phyloP scores from a whole-genome alignment of 2,329 filamentous ascomycete species.

The Calonectria pseudoreteaudii region DNA sequence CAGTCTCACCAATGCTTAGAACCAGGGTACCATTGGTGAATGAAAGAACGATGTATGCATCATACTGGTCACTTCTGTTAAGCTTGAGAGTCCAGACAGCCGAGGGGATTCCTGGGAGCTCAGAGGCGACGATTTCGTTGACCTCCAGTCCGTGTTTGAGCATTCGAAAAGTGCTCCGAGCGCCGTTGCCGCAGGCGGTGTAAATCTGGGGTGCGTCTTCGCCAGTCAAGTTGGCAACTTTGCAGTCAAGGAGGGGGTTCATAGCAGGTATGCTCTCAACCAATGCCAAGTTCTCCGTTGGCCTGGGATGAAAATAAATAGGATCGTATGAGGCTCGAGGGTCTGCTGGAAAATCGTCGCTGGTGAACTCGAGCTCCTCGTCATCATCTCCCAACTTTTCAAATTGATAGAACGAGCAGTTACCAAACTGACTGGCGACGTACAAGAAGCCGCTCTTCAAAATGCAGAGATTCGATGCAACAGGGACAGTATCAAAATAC shows the following conservation, averaged over 20 bases:
- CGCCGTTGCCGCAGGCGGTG: slow-evolving; percentile 88
- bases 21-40: slow-evolving; percentile 92
- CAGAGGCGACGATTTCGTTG: slow-evolving; percentile 94
- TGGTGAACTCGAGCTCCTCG: slow-evolving; percentile 86
- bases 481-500: slow-evolving; percentile 96
- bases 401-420: slow-evolving; percentile 96
- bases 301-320: slow-evolving; percentile 86
- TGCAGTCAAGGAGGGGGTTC: slow-evolving; percentile 92
- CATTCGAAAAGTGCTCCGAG: slow-evolving; percentile 89
- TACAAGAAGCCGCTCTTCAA: slow-evolving; percentile 96
- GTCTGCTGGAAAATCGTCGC: slow-evolving; percentile 85
- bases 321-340: slow-evolving; percentile 78
- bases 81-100: slow-evolving; percentile 97
- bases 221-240: slow-evolving; percentile 88
- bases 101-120: slow-evolving; percentile 87
- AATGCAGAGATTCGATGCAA: slow-evolving; percentile 89
- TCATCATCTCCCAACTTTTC: slow-evolving; percentile 97
- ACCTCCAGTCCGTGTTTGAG: slow-evolving; percentile 94
- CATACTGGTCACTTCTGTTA: slow-evolving; percentile 82
- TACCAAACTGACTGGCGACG: slow-evolving; percentile 90
- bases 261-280: slow-evolving; percentile 89
- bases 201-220: slow-evolving; percentile 98
- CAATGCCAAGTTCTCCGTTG: slow-evolving; percentile 83
- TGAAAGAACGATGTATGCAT: slow-evolving; percentile 95
- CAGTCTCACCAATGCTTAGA: slow-evolving; percentile 94